phyloP scores from a whole-genome alignment of 1,284 basidiomycete genomes.

The Sanghuangporus baumii region DNA sequence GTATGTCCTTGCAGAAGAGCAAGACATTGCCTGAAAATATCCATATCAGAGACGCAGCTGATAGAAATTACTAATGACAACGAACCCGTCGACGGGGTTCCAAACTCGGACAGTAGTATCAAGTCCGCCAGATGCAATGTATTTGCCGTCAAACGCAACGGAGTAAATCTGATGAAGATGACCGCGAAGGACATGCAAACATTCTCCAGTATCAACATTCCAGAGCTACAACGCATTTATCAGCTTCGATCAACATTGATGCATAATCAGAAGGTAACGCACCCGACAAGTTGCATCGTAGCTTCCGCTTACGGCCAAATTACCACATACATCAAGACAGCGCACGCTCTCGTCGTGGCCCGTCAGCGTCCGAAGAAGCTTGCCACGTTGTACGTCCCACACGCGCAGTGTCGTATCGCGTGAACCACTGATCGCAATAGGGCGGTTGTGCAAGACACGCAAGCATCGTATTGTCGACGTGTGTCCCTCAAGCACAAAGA shows the following conservation, averaged over 20 bases:
- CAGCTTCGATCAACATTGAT: not conserved
- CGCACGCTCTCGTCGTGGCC: conserved; percentile 86
- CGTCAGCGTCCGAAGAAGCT: conserved; percentile 59
- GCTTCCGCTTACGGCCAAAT: conserved; percentile 79
- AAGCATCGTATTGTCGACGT: conserved; percentile 90
- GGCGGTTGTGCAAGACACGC: conserved; percentile 81
- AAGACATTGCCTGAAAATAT: conserved; percentile 57
- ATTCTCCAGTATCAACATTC: conserved; percentile 82
- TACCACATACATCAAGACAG: conserved; percentile 84
- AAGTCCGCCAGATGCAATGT: conserved; percentile 83
- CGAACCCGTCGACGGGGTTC: conserved; percentile 76
- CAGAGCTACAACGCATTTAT: conserved; percentile 50
- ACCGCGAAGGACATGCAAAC: conserved; percentile 80
- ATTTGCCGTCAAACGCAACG: conserved; percentile 86
- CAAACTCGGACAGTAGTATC: conserved; percentile 91
- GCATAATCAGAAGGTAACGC: conserved; percentile 26
- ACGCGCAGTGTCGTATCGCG: conserved; percentile 84
- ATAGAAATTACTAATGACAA: conserved; percentile 6
- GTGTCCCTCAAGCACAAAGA: conserved; percentile 81
- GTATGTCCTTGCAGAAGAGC: conserved; percentile 92
- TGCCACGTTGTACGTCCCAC: conserved; percentile 88
- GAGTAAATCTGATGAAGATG: conserved; percentile 93
- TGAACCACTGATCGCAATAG: conserved; percentile 87
- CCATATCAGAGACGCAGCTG: not conserved
- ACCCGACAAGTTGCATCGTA: conserved; percentile 85